Evolutionary conservation across 371 early-diverging fungal genomes (phyloP), one percentile per base, ranked within the genome.

Genomic region (Circinella umbellata): DNA sequence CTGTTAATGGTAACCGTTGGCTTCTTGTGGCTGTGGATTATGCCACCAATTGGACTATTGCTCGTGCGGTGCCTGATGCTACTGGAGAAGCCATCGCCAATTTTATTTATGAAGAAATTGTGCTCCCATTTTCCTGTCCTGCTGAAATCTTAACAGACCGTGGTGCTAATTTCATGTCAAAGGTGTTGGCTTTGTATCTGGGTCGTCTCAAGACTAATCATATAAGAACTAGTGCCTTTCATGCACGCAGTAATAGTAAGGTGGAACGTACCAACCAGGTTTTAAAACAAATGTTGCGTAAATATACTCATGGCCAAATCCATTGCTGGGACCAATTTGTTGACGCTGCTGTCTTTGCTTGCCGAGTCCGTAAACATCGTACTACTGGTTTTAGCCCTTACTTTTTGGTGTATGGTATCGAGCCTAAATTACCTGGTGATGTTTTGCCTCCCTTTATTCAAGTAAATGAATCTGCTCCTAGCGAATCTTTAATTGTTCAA

Each of bases 41-140:
- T 66, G 54, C 73, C 3, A 82, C 81, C 0, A 79, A 73, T 53
- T 82, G 82, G 80, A 70, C 74, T 0, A 66, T 77, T 34, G 78
- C 78, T 3, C 63, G 66, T 27, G 64, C 64, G 10, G 64, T 64
- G 17, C 64, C 47, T 6, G 49, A 64, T 18, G 64, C 64, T 7
- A 47, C 64, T 64, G 64, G 48, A 14, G 64, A 64, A 35, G 64
- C 64, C 7, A 48, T 64, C 20, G 64, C 64, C 49, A 48, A 64
- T 20, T 64, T 64, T 13, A 57, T 61, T 5, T 27, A 17, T 57
- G 46, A 55, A 57, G 57, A 17, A 59, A 71, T 57, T 3, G 57
- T 57, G 18, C 57, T 57, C 9, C 57, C 20, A 10, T 57, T 57
- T n/a, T n/a, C 20, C 18, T 57, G 57, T n/a, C 57, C 18, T 9